Evolutionary conservation across 768 basidiomycete genomes (phyloP), one percentile per base, ranked within the genome.

Genomic region (Podaxis carcinomalis): DNA sequence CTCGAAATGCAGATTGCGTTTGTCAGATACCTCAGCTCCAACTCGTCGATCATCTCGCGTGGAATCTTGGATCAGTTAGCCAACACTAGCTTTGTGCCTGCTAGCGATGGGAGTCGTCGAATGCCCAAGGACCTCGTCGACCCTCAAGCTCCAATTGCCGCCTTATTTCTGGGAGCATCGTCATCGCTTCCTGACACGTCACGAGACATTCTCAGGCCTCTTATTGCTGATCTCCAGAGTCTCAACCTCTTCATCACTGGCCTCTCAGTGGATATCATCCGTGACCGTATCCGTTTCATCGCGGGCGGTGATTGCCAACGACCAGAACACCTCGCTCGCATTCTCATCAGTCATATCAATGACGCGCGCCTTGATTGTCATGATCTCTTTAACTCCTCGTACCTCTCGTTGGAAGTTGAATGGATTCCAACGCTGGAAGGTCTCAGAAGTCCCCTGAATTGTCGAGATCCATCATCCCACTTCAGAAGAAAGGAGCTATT

Each of bases 371-470:
- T 52, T 9, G 51, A 60, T 44, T 60, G 59, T 46, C 40, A 32
- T 23, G 5, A 6, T 2, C 42, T 51, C 19, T 56, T 40, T 16
- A n/a, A 51, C 9, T 13, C 35, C 1, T 19, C 55, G 1, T 9
- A 47, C 11, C 9, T 42, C 13, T 53, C 63, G 21, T 54, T 61
- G 47, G 28, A 62, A 6, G 40, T 64, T 14, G 37, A 42, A 11
- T 81, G 80, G 79, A 63, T 82, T 3, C 80, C 80, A 0, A 79
- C 78, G 0, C 62, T 56, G 13, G 52, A 61, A 27, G 77, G 76
- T 5, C 64, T 81, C 19, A 61, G 68, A 13, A 62, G 64, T 3
- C 67, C 74, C 11, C 58, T 51, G 0, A 59, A 69, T 7, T 78
- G 77, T 63, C 67, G 69, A 11, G 74, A 75, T 46, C 35, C 27